A percentile compares a stretch with the other conserved stretches of the same genome.
phyloP scores from a whole-genome alignment of 2,329 filamentous ascomycete genomes.

The Fusarium chuoi region DNA sequence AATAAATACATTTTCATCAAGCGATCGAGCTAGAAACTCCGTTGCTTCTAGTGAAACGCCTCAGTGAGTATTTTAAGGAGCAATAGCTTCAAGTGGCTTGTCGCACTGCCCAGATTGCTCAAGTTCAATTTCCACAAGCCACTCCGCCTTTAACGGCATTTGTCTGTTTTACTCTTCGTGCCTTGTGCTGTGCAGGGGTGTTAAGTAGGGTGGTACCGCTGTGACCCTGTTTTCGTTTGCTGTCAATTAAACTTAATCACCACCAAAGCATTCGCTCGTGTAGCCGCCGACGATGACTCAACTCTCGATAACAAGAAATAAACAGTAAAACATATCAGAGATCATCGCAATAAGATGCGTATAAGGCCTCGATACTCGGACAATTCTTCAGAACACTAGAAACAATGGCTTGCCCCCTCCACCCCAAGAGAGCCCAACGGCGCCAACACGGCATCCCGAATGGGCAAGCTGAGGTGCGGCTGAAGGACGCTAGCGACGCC shows the following conservation, averaged over 20 bases:
- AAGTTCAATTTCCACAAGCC: not conserved
- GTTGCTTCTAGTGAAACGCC: conserved; percentile 1
- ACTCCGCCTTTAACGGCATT: conserved; percentile 2
- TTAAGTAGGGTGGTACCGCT: not conserved
- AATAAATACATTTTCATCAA: not conserved
- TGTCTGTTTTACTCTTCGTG: not conserved
- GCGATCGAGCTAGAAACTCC: not conserved
- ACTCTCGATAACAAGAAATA: too few species aligned
- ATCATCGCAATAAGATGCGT: not conserved
- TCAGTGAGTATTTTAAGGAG: not conserved
- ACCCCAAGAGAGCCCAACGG: conserved; percentile 27
- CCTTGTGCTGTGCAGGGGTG: not conserved
- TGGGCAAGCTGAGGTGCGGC: conserved; percentile 35
- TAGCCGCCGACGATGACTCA: not conserved
- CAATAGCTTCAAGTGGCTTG: conserved; percentile 12
- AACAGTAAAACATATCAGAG: too few species aligned
- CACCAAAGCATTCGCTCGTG: not conserved
- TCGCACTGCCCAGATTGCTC: not conserved
- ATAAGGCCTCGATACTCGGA: not conserved
- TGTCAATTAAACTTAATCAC: not conserved
- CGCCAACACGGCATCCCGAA: conserved; percentile 14
- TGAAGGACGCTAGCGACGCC: conserved; percentile 40
- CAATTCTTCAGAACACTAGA: not conserved
- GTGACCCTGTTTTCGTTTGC: not conserved
- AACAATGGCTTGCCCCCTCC: conserved; percentile 6